Conservation (phyloP, 371 early-diverging fungal species). For the Fennellomyces sp. region DNA sequence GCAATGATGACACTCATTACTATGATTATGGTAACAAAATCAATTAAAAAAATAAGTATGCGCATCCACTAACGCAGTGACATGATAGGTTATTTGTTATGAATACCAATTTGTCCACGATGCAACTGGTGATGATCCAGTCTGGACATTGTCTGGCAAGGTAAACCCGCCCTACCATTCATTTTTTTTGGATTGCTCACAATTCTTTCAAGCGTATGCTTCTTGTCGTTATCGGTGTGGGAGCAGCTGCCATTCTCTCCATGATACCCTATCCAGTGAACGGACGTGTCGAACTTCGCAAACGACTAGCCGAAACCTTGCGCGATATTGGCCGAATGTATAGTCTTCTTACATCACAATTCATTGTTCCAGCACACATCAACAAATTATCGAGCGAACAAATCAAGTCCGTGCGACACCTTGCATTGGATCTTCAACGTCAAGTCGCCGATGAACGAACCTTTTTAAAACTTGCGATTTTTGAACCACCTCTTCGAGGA, state of each 20-base stretch:
- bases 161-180: constrained; percentile 14
- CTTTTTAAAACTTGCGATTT: constrained; percentile 26
- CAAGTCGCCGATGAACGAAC: constrained; percentile 40
- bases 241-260: constrained; percentile 33
- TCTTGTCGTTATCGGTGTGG: constrained; percentile 42
- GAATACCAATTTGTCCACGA: constrained; percentile 25
- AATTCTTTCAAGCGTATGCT: constrained; percentile 35
- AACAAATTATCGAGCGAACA: constrained; percentile 10
- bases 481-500: constrained; percentile 47
- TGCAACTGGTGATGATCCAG: constrained; percentile 16
- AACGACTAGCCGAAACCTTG: constrained; percentile 38
- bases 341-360: constrained; percentile 24
- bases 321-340: constrained; percentile 40
- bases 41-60: not conserved
- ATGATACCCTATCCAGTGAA: constrained; percentile 38
- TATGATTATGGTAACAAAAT: constrained; percentile 22
- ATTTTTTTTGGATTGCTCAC: not conserved
- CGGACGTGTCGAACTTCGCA: constrained; percentile 48
- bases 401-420: constrained; percentile 21
- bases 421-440: constrained; percentile 34
- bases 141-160: constrained; percentile 46
- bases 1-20: constrained; percentile 37
- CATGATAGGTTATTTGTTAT: constrained; percentile 28
- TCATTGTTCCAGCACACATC: not conserved
- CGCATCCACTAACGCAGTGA: not conserved